Evolutionary conservation across 148 eudicot genomes (phyloP).

Genomic region (Chenopodium formosanum): DNA sequence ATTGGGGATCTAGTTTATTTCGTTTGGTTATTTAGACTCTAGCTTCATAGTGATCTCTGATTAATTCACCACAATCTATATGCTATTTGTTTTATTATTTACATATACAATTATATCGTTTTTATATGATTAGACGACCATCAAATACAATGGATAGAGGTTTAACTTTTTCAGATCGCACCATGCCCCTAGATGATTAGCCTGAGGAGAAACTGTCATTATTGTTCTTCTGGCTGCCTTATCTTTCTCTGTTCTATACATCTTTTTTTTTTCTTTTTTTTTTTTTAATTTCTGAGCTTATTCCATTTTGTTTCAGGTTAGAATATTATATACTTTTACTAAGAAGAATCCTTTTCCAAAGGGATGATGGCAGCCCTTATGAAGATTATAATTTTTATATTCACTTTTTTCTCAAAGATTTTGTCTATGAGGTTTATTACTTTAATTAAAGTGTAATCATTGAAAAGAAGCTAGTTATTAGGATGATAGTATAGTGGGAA

Average conservation of each 20-base stretch:
- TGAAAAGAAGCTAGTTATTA: neutral
- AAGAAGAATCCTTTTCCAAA: too few relatives aligned
- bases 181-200: neutral
- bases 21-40: neutral
- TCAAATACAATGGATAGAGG: neutral
- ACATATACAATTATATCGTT: neutral
- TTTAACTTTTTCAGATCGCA: neutral
- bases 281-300: neutral
- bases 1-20: neutral
- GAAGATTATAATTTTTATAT: neutral
- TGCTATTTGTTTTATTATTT: neutral
- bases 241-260: neutral
- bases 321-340: neutral
- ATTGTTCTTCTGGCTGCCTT: neutral
- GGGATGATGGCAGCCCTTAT: neutral
- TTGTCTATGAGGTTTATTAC: neutral
- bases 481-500: neutral
- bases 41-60: neutral
- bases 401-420: neutral
- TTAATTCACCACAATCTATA: neutral
- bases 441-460: neutral
- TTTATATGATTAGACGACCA: neutral
- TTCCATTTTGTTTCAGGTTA: neutral
- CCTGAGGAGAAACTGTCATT: neutral
- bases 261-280: neutral